Base-by-base conservation (phyloP, 306 rosid species). In the Prunus mira region DNA sequence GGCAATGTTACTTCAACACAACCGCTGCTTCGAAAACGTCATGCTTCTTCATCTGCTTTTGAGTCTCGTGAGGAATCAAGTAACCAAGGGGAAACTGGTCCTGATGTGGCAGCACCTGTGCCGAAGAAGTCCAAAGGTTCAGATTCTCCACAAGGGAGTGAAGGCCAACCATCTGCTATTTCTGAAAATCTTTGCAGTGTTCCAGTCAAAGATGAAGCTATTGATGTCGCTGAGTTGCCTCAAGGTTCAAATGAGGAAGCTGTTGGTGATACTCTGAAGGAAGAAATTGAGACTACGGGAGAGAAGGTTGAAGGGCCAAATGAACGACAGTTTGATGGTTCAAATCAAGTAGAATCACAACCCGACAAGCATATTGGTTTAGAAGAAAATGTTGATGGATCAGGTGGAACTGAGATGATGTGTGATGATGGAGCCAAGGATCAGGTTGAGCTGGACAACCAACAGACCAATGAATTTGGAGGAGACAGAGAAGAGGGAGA, bases 401-500 rank as follows among this genome's bases (percentile, higher is more conserved):
- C 86, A 12, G 89, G 51, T 57, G 96, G 84, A 76, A 55, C 78
- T 71, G 86, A 86, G 78, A 50, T 76, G 79, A 73, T 60, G 2
- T 61, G 88, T 6, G 96, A 95, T 84, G 97, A 88, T 68, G 80
- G 74, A 73, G 85, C 77, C 60, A 86, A 54, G 66, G 97, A 92
- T 82, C 89, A 76, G 49, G 79, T 75, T 22, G 97, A 89, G 81
- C 66, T 87, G 32, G 96, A 92, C 61, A 84, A 84, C 77, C 91
- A 72, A 81, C 86, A 78, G 68, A 70, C 88, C 54, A 49, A 81
- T 65, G 93, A 86, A 54, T 54, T 30, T 27, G 83, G 80, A 75
- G 57, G 79, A 62, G 97, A 95, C 58, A 82, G 87, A 87, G 99
- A 95, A 80, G 99, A 95, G 85, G 99, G 99, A 58, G 99, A 95